These are phyloP conservation scores for Lasiodiplodia theobromae DNA, from an alignment of 2,329 filamentous ascomycete species.

Conservation along the genomic window DNA sequence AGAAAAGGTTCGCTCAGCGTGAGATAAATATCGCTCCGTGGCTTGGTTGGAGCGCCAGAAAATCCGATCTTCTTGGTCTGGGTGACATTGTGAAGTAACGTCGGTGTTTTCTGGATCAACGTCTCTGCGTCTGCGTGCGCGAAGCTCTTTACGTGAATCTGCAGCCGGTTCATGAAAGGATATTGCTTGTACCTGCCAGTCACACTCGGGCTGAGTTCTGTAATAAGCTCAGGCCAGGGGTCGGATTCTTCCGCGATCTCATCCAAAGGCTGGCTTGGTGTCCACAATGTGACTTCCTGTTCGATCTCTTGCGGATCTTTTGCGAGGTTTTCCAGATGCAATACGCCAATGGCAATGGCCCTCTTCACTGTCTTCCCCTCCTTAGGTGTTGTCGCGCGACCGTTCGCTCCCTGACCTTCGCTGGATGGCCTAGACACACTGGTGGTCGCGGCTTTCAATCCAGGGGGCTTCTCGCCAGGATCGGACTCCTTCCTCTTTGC, in stretches of 20 bases:
- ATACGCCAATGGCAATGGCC: slow-evolving; percentile 76
- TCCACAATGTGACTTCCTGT: slow-evolving; percentile 79
- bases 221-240: slow-evolving; percentile 76
- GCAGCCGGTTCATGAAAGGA: slow-evolving; percentile 74
- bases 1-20: slow-evolving; percentile 83
- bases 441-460: slow-evolving; percentile 11
- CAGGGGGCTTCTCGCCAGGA: slow-evolving; percentile 33
- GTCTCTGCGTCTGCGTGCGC: slow-evolving; percentile 77
- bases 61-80: slow-evolving; percentile 92
- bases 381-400: slow-evolving; percentile 38
- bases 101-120: slow-evolving; percentile 86
- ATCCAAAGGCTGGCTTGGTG: slow-evolving; percentile 58
- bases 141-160: slow-evolving; percentile 81
- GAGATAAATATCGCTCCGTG: slow-evolving; percentile 93
- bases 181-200: slow-evolving; percentile 79
- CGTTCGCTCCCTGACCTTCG: slow-evolving; percentile 17
- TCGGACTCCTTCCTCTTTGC: slow-evolving; percentile 52
- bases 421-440: slow-evolving; percentile 21
- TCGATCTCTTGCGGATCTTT: slow-evolving; percentile 76
- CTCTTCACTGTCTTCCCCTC: slow-evolving; percentile 65
- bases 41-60: slow-evolving; percentile 85
- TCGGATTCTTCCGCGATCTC: slow-evolving; percentile 58
- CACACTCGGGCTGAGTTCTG: slow-evolving; percentile 74
- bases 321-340: slow-evolving; percentile 78
- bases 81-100: slow-evolving; percentile 79